Evolutionary conservation across 176 grass and related monocot genomes (phyloP).

Genomic region (Cymbopogon citratus): DNA sequence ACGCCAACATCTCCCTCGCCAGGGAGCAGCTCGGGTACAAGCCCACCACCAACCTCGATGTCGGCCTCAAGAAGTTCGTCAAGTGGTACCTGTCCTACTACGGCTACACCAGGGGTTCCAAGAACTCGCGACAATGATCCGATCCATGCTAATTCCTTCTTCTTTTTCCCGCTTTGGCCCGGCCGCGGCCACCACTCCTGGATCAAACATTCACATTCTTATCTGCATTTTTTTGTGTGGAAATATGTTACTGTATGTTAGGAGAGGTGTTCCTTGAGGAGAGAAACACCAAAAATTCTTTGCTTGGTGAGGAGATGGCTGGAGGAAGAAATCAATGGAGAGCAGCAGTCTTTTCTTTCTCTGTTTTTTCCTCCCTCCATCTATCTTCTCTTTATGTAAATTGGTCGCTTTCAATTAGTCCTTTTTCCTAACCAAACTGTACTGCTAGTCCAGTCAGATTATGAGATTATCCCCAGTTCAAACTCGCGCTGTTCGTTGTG

Average conservation of each 20-base stretch:
- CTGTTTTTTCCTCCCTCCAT: neutral
- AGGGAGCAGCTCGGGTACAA: constrained; percentile 73
- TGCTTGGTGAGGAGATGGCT: neutral
- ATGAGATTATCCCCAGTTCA: neutral
- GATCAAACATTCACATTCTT: constrained; percentile 38
- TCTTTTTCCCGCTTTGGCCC: neutral
- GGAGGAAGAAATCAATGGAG: constrained; percentile 29
- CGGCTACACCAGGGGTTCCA: constrained; percentile 66
- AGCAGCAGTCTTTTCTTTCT: neutral
- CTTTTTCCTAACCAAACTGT: neutral
- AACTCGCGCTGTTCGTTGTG: neutral
- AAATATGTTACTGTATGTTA: constrained; percentile 27
- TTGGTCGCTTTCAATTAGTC: neutral
- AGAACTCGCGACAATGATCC: constrained; percentile 47
- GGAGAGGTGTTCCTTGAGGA: neutral
- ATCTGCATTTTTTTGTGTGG: constrained; percentile 34
- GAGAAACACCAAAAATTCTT: constrained; percentile 12
- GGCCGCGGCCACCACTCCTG: constrained; percentile 5
- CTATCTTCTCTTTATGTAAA: constrained; percentile 27
- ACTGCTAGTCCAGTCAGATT: neutral
- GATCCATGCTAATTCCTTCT: neutral
- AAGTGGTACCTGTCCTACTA: constrained; percentile 96
- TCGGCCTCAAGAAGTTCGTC: constrained; percentile 84
- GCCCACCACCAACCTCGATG: constrained; percentile 71
- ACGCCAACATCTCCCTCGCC: constrained; percentile 76